These are phyloP conservation scores for Penicillium hesseltinei DNA, from an alignment of 2,329 filamentous ascomycete genomes.

Conservation along the genomic window DNA sequence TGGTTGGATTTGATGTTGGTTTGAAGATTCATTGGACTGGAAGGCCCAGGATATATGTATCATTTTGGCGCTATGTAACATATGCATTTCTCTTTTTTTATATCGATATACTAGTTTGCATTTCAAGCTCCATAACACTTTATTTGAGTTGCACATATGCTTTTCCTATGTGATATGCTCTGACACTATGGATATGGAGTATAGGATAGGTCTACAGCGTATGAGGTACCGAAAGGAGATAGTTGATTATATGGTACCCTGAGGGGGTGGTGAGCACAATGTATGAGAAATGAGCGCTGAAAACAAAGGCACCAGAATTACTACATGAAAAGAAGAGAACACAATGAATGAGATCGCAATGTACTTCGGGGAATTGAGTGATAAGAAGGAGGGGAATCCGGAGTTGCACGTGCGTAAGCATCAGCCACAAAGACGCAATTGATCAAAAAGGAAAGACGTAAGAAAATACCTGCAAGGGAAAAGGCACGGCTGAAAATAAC, in stretches of 20 bases:
- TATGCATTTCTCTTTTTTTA: conserved; percentile 19
- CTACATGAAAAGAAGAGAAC: conserved; percentile 20
- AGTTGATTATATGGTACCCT: conserved; percentile 12
- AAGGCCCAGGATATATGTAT: conserved; percentile 16
- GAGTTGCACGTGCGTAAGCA: conserved; percentile 26
- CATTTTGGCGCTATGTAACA: conserved; percentile 29
- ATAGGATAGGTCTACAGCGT: neutral
- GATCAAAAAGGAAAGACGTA: conserved; percentile 22
- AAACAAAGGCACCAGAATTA: conserved; percentile 11
- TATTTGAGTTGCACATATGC: neutral
- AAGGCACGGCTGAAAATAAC: conserved; percentile 18
- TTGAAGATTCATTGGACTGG: conserved; percentile 3
- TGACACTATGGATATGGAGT: neutral
- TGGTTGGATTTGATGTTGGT: conserved; percentile 1
- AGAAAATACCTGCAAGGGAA: conserved; percentile 17
- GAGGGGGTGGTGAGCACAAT: conserved; percentile 7
- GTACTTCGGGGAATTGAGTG: conserved; percentile 20
- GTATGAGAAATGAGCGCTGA: conserved; percentile 11
- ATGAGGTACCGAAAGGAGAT: conserved; percentile 1
- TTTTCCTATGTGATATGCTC: neutral
- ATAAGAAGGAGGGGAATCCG: conserved; percentile 30
- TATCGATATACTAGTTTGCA: neutral
- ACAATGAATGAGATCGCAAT: conserved; percentile 21
- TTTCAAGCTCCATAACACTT: neutral
- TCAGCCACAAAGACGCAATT: conserved; percentile 14